These are phyloP conservation scores for Orbilia ellipsospora DNA, from an alignment of 2,329 filamentous ascomycete species.

Conservation along the genomic window DNA sequence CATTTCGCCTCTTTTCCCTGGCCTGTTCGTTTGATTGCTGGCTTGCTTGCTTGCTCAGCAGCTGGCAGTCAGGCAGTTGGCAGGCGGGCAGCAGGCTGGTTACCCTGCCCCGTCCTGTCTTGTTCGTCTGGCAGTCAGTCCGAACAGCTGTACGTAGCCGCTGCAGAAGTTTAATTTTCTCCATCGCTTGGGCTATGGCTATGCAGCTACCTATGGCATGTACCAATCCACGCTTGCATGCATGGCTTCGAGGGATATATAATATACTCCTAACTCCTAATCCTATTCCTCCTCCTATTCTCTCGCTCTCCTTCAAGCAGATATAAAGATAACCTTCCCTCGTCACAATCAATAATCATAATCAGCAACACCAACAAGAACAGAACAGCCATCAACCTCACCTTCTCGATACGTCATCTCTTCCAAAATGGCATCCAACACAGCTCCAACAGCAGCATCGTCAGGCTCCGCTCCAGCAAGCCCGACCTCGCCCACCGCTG, in stretches of 20 bases:
- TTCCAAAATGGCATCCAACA: constrained; percentile 30
- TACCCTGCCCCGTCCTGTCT: constrained; percentile 10
- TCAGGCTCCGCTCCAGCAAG: constrained; percentile 36
- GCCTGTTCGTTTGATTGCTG: too few relatives aligned
- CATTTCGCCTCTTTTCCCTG: too few relatives aligned
- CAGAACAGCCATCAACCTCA: background rate
- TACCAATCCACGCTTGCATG: too few relatives aligned
- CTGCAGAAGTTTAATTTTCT: constrained; percentile 2
- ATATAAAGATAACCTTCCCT: background rate
- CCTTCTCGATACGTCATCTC: background rate
- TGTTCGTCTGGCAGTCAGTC: background rate
- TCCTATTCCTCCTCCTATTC: background rate
- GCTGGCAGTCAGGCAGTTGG: background rate
- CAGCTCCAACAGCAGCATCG: constrained; percentile 4
- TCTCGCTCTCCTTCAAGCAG: background rate
- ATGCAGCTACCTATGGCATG: too few relatives aligned
- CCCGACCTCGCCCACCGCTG: constrained; percentile 42
- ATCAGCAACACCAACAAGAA: background rate
- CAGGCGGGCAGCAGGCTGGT: constrained; percentile 7
- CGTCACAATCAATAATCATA: background rate
- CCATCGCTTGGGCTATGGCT: background rate
- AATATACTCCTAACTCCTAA: background rate
- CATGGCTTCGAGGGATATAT: constrained; percentile 2
- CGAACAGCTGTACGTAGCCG: constrained; percentile 37
- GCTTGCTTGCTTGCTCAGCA: background rate